Evolutionary conservation across 2,329 filamentous ascomycete genomes (phyloP), one percentile per base, ranked within the genome.

Genomic region (Monosporascus sp.): DNA sequence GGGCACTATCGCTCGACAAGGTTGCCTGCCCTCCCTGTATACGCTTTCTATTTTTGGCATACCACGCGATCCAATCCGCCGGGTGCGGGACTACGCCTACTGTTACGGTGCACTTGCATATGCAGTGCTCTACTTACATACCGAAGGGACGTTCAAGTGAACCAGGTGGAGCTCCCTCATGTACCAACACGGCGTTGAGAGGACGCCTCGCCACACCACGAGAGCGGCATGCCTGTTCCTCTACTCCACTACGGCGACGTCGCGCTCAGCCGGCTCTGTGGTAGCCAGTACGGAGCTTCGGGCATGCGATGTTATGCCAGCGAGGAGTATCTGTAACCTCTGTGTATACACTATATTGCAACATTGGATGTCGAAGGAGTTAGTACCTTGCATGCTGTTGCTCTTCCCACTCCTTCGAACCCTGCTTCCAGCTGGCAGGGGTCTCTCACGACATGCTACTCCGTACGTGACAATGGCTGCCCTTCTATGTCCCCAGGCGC

Each of bases 401-500:
- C 43, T 20, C 17, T 31, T 45, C 43, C n/a, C 5, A 45, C 24
- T 31, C 38, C 2, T 41, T 3, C 38, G 11, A 41, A n/a, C 38
- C 38, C 17, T 41, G 38, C 38, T 31, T 31, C 43, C 43, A 46
- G 43, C 43, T 46, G 43, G 22, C 43, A 46, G 43, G 43, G 43
- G 43, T 46, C 24, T 26, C 24, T 46, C 43, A 28, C 43, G 24
- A 46, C 17, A 43, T 35, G 31, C 31, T 14, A 26, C 28, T 35
- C 58, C 43, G 56, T 58, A 60, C 58, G 56, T 56, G 52, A 50
- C 53, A 45, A 51, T 51, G 52, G 53, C 48, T 52, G 46, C 54
- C 50, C 52, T 50, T 55, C 50, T 40, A 55, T 41, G 53, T 52
- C 43, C 43, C 52, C 52, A 37, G 47, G 41, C 51, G 52, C 55